phyloP scores from a whole-genome alignment of 108 stramenopile genomes.

The Aurantiochytrium sp. region DNA sequence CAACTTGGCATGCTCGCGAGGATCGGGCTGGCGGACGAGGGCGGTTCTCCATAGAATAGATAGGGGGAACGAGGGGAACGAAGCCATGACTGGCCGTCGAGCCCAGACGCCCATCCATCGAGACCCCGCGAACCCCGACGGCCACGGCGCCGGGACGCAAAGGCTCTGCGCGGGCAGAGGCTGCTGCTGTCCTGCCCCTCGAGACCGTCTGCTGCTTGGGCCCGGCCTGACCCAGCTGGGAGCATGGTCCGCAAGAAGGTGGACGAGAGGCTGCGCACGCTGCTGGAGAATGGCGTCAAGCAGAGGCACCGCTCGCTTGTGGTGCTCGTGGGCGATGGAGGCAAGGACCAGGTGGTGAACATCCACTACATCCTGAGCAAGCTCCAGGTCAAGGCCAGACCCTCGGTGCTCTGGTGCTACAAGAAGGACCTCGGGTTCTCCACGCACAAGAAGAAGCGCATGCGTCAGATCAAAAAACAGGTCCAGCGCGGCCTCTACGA shows the following conservation, averaged over 20 bases:
- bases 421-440: conserved; percentile 98
- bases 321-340: conserved; percentile 94
- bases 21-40: too few relatives aligned
- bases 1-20: too few relatives aligned
- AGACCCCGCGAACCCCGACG: too few relatives aligned
- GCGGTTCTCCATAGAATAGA: too few relatives aligned
- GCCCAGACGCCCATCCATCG: too few relatives aligned
- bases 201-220: too few relatives aligned
- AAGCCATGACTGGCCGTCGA: too few relatives aligned
- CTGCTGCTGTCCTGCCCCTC: too few relatives aligned
- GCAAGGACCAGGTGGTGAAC: conserved; percentile 96
- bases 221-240: too few relatives aligned
- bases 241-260: conserved; percentile 69
- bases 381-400: conserved; percentile 70
- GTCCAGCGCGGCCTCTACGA: conserved; percentile 70
- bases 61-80: too few relatives aligned
- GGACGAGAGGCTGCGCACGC: conserved; percentile 85
- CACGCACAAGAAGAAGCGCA: conserved; percentile 72
- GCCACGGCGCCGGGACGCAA: too few relatives aligned
- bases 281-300: conserved; percentile 80
- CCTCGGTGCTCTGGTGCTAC: conserved; percentile 96
- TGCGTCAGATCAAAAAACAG: conserved; percentile 89
- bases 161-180: too few relatives aligned
- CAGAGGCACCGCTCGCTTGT: conserved; percentile 78
- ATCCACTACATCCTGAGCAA: conserved; percentile 82